Percentiles rank a stretch among this genome's conserved stretches.
These are phyloP conservation scores for Fagopyrum esculentum DNA, from an alignment of 148 eudicot genomes.

Conservation along the genomic window DNA sequence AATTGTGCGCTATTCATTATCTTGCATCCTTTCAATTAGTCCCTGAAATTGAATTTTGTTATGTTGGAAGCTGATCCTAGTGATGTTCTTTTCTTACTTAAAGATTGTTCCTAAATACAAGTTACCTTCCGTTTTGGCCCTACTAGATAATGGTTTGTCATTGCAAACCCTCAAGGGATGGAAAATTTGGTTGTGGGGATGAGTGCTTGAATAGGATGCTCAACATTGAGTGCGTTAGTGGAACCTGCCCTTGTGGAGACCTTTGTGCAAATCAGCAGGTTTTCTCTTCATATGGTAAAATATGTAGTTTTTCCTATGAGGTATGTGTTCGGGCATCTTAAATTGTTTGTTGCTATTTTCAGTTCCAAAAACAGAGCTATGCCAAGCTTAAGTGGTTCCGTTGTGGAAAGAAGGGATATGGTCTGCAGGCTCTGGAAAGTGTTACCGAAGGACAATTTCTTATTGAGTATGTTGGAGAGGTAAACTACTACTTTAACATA, in stretches of 20 bases:
- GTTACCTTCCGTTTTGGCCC: conserved; percentile 4
- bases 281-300: neutral
- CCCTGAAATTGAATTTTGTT: neutral
- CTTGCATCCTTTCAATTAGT: neutral
- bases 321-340: neutral
- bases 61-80: conserved; percentile 5
- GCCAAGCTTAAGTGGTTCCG: conserved; percentile 59
- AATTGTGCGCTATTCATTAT: neutral
- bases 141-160: conserved; percentile 92
- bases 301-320: neutral
- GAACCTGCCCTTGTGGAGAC: conserved; percentile 95
- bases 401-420: conserved; percentile 90
- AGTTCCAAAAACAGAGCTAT: conserved; percentile 88
- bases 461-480: conserved; percentile 99
- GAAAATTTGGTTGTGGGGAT: conserved; percentile 77
- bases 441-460: conserved; percentile 73
- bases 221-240: conserved; percentile 85
- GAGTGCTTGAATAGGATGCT: conserved; percentile 93
- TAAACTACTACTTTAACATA: conserved; percentile 19
- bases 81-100: neutral
- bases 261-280: conserved; percentile 95
- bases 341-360: conserved; percentile 19
- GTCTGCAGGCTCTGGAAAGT: conserved; percentile 72
- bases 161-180: conserved; percentile 72
- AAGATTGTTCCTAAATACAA: neutral